A percentile compares a stretch with the other conserved stretches of the same genome.
Conservation (phyloP, 257 asterid species). For the Solanum piurae region DNA sequence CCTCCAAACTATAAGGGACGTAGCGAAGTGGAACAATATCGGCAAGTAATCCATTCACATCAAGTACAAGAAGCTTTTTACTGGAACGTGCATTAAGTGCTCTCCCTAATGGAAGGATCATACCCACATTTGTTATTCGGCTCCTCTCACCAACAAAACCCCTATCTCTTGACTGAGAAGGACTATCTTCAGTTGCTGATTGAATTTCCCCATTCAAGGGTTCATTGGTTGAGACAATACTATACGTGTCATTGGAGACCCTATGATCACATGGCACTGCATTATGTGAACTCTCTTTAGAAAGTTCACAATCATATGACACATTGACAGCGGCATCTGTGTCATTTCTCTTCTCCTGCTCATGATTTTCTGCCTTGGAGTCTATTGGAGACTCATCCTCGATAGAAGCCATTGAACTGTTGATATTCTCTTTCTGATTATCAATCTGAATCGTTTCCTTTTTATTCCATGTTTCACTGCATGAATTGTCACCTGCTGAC, state of each 20-base stretch:
- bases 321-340: background rate
- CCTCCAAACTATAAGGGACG: conserved; percentile 38
- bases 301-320: background rate
- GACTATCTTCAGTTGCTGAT: background rate
- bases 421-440: conserved; percentile 5
- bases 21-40: conserved; percentile 37
- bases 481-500: conserved; percentile 9
- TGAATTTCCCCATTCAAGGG: background rate
- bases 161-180: conserved; percentile 7
- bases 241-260: background rate
- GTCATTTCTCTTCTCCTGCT: background rate
- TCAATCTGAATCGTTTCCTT: background rate
- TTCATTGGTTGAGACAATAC: background rate
- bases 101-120: conserved; percentile 5
- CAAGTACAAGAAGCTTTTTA: conserved; percentile 88
- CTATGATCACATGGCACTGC: background rate
- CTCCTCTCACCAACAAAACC: conserved; percentile 6
- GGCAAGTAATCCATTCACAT: conserved; percentile 70
- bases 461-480: background rate
- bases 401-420: background rate
- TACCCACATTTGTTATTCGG: conserved; percentile 3
- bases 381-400: background rate
- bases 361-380: background rate
- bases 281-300: conserved; percentile 5
- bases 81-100: conserved; percentile 4